Evolutionary conservation across 768 basidiomycete species (phyloP).

Genomic region (Trametes meyenii): DNA sequence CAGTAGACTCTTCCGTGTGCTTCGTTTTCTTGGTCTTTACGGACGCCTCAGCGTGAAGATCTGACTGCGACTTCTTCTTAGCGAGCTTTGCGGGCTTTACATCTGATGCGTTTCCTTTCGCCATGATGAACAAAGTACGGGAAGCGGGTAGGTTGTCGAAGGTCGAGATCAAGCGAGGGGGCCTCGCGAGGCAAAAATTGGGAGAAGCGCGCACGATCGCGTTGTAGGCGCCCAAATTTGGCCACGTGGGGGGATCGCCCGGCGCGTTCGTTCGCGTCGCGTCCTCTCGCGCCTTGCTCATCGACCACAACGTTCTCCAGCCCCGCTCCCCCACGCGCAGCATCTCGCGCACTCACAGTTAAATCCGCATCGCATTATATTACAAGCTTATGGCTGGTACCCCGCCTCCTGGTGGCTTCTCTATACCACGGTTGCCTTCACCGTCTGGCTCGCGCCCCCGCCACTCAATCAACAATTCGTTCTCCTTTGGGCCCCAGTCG

Average conservation of each 20-base stretch:
- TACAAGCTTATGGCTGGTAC: constrained; percentile 28
- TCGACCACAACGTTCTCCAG: background rate
- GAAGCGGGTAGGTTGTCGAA: background rate
- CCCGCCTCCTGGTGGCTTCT: constrained; percentile 26
- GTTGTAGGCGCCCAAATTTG: constrained; percentile 12
- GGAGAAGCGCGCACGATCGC: constrained; percentile 7
- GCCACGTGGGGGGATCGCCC: constrained; percentile 18
- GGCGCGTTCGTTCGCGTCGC: constrained; percentile 16
- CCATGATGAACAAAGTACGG: background rate
- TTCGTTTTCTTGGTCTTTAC: constrained; percentile 22
- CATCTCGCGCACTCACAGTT: no score
- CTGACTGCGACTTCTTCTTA: constrained; percentile 27
- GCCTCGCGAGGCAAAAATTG: constrained; percentile 7
- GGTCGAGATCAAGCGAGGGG: background rate
- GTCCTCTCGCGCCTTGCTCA: background rate
- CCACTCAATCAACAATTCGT: constrained; percentile 75
- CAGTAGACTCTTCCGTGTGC: background rate
- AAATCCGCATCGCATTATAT: background rate
- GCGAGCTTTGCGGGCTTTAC: constrained; percentile 20
- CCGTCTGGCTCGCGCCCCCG: constrained; percentile 53
- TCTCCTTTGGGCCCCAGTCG: constrained; percentile 81
- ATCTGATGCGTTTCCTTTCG: constrained; percentile 5
- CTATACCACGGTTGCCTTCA: constrained; percentile 32
- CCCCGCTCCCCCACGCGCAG: background rate
- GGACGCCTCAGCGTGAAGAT: constrained; percentile 10